phyloP scores from a whole-genome alignment of 2,329 filamentous ascomycete species.

The Botrytis squamosa region DNA sequence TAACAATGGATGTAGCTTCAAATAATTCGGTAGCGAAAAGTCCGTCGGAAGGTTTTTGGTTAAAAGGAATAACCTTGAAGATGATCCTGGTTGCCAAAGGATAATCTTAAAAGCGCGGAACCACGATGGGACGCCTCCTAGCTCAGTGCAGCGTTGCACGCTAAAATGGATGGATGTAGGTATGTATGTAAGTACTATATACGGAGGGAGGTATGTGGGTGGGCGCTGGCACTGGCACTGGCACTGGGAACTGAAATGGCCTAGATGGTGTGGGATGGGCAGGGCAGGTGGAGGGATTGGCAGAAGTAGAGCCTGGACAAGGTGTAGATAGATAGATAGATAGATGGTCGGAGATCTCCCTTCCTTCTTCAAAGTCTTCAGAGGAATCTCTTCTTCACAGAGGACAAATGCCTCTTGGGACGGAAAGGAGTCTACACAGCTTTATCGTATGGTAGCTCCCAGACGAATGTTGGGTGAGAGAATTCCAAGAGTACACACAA shows the following conservation, averaged over 20 bases:
- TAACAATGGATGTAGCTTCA: constrained; percentile 15
- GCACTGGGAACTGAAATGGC: constrained; percentile 1
- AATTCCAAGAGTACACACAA: background rate
- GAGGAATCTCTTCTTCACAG: background rate
- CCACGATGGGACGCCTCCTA: background rate
- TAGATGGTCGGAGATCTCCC: background rate
- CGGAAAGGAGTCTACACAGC: background rate
- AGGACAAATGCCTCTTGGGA: background rate
- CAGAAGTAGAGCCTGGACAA: background rate
- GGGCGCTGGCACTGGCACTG: background rate
- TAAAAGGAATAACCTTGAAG: constrained; percentile 19
- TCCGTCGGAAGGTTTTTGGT: constrained; percentile 15
- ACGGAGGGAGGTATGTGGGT: background rate
- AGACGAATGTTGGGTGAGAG: background rate
- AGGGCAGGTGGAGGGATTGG: background rate
- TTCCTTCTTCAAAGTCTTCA: background rate
- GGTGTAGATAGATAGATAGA: background rate
- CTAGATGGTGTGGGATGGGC: background rate
- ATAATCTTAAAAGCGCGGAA: constrained; percentile 1
- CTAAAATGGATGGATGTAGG: constrained; percentile 9
- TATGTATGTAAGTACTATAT: background rate
- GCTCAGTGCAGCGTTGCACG: constrained; percentile 13
- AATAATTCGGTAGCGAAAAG: constrained; percentile 17
- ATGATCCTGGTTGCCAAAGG: constrained; percentile 9
- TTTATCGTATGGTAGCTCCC: background rate